These are phyloP conservation scores for Senecio squalidus DNA, from an alignment of 140 eudicot species.

Conservation along the genomic window DNA sequence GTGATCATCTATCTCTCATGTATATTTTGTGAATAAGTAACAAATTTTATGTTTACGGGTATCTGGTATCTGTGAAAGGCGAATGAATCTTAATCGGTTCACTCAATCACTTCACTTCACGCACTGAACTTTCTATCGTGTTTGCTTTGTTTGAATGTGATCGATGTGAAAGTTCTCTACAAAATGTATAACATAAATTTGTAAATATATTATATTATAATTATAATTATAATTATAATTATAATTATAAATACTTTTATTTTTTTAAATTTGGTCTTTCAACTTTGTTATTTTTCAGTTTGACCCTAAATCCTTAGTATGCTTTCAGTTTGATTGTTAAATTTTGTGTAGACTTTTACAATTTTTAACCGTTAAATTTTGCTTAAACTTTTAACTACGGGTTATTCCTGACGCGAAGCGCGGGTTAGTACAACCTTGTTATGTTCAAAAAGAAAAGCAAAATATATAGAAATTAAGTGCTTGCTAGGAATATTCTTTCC, in stretches of 20 bases:
- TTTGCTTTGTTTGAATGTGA: slow-evolving; percentile 31
- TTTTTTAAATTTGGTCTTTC: no score
- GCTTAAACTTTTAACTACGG: no score
- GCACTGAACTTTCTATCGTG: slow-evolving; percentile 23
- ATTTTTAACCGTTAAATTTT: no score
- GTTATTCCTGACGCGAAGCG: no score
- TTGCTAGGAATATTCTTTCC: neutral
- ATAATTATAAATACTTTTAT: neutral
- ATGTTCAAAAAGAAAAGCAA: neutral
- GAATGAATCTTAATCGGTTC: slow-evolving; percentile 24
- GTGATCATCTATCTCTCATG: slow-evolving; percentile 22
- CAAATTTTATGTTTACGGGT: slow-evolving; percentile 21
- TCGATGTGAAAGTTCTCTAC: slow-evolving; percentile 29
- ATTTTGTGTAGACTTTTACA: no score
- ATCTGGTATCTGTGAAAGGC: slow-evolving; percentile 17
- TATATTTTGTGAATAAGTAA: slow-evolving; percentile 38
- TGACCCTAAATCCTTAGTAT: no score
- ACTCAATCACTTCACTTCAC: no score
- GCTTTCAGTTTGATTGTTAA: no score
- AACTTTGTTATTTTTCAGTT: no score
- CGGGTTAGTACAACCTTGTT: no score
- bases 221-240: no score
- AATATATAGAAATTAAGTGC: slow-evolving; percentile 5
- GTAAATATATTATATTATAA: slow-evolving; percentile 5
- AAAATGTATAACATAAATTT: slow-evolving; percentile 22